Conservation (phyloP, 2,329 filamentous ascomycete genomes). For the Orbilia ellipsospora region DNA sequence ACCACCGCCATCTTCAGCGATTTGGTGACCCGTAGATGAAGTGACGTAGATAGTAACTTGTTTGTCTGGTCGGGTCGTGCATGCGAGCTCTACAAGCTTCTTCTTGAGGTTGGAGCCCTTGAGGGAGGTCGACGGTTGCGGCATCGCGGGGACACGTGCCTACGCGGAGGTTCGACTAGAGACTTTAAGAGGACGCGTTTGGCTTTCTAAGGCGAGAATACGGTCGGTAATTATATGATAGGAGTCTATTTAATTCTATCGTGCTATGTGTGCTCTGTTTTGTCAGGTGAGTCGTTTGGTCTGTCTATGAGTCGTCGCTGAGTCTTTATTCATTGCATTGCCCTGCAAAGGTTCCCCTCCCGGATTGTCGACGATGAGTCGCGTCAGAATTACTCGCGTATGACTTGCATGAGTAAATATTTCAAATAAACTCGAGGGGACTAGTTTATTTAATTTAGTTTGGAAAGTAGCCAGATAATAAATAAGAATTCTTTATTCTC, state of each 20-base stretch:
- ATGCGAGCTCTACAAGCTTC: slow-evolving; percentile 47
- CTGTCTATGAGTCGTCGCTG: background rate
- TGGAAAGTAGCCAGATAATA: slow-evolving; percentile 1
- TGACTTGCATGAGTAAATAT: slow-evolving; percentile 12
- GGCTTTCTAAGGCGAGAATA: background rate
- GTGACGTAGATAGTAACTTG: slow-evolving; percentile 42
- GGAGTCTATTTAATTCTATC: background rate
- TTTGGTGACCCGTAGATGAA: slow-evolving; percentile 51
- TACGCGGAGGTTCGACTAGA: background rate
- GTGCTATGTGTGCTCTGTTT: no score
- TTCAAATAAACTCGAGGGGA: background rate
- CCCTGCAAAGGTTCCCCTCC: background rate
- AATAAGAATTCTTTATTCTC: slow-evolving; percentile 10
- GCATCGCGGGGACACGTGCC: slow-evolving; percentile 50
- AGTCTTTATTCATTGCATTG: background rate
- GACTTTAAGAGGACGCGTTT: background rate
- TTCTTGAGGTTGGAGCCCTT: slow-evolving; percentile 49
- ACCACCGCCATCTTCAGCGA: slow-evolving; percentile 32
- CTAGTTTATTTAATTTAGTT: background rate
- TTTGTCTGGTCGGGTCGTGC: slow-evolving; percentile 36
- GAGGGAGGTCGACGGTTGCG: slow-evolving; percentile 29
- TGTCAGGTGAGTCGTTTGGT: no score
- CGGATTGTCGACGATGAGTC: background rate
- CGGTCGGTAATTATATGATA: background rate
- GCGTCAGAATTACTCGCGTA: slow-evolving; percentile 48